These are phyloP conservation scores for Melocanna baccifera DNA, from an alignment of 176 grass and related monocot species.

Conservation along the genomic window DNA sequence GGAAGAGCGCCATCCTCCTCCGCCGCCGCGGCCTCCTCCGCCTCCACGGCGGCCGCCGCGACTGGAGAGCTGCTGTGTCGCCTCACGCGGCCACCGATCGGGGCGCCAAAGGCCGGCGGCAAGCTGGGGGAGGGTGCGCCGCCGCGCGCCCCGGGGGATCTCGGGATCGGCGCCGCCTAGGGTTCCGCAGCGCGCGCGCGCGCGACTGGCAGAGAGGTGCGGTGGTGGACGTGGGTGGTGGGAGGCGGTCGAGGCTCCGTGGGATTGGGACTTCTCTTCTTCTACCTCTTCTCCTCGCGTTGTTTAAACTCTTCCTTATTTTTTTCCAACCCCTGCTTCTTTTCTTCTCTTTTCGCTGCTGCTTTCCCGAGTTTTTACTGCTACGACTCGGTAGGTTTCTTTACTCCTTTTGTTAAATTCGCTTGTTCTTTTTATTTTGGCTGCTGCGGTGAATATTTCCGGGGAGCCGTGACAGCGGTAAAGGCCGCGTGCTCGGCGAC, in stretches of 20 bases:
- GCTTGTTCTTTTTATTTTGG: neutral
- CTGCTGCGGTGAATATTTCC: conserved; percentile 30
- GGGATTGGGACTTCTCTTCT: conserved; percentile 43
- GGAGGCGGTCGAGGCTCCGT: conserved; percentile 42
- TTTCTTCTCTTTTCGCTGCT: neutral
- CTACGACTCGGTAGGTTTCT: neutral
- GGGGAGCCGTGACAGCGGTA: conserved; percentile 12
- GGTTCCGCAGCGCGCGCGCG: neutral
- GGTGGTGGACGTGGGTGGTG: conserved; percentile 5
- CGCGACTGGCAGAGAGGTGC: neutral
- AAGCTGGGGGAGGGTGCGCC: neutral
- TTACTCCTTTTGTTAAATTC: neutral
- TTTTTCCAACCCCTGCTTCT: neutral
- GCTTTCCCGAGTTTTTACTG: conserved; percentile 43
- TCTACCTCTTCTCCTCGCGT: conserved; percentile 31
- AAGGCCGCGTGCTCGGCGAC: conserved; percentile 8
- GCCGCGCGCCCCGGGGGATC: conserved; percentile 6
- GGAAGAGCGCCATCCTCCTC: conserved; percentile 84
- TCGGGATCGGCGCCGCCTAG: conserved; percentile 36
- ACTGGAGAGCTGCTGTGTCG: conserved; percentile 15
- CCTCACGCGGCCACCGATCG: conserved; percentile 46
- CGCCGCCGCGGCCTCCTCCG: neutral
- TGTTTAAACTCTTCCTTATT: conserved; percentile 37
- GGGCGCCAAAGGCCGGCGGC: conserved; percentile 46
- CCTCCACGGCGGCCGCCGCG: neutral